Evolutionary conservation across 805 yeast species (phyloP).

Genomic region (Starmerella khaoyaiensis): DNA sequence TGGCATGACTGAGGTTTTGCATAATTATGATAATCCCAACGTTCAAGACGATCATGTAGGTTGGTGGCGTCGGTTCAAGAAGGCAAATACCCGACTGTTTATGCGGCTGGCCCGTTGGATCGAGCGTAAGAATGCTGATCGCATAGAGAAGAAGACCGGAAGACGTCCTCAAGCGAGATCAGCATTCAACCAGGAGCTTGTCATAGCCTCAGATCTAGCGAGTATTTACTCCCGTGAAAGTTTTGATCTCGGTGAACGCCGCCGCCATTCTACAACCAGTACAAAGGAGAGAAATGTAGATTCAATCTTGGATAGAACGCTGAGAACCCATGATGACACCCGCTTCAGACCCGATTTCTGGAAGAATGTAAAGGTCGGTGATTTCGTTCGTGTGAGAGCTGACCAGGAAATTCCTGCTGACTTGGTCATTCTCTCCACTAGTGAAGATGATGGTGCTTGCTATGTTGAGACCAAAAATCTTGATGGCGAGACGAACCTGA

Average conservation of each 20-base stretch:
- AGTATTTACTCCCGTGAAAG: slow-evolving; percentile 20
- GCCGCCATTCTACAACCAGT: slow-evolving; percentile 12
- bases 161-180: slow-evolving; percentile 13
- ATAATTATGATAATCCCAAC: slow-evolving; percentile 47
- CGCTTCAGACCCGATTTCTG: slow-evolving; percentile 45
- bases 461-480: slow-evolving; percentile 60
- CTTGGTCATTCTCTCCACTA: slow-evolving; percentile 50
- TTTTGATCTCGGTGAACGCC: slow-evolving; percentile 17
- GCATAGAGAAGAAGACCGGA: slow-evolving; percentile 19
- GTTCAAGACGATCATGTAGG: slow-evolving; percentile 44
- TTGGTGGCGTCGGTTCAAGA: slow-evolving; percentile 59
- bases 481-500: slow-evolving; percentile 70
- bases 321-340: slow-evolving; percentile 27
- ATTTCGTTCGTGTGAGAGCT: slow-evolving; percentile 50
- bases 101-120: slow-evolving; percentile 20
- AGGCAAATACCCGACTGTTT: slow-evolving; percentile 28
- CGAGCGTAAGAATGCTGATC: slow-evolving; percentile 18
- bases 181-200: slow-evolving; percentile 18
- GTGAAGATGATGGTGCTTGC: slow-evolving; percentile 59
- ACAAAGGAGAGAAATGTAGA: slow-evolving; percentile 13
- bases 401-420: slow-evolving; percentile 77
- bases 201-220: slow-evolving; percentile 18
- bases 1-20: slow-evolving; percentile 48
- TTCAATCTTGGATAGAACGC: slow-evolving; percentile 22
- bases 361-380: slow-evolving; percentile 72